Percentiles rank a stretch among this genome's conserved stretches.
phyloP scores from a whole-genome alignment of 345 rosid genomes.

The Populus ilicifolia region DNA sequence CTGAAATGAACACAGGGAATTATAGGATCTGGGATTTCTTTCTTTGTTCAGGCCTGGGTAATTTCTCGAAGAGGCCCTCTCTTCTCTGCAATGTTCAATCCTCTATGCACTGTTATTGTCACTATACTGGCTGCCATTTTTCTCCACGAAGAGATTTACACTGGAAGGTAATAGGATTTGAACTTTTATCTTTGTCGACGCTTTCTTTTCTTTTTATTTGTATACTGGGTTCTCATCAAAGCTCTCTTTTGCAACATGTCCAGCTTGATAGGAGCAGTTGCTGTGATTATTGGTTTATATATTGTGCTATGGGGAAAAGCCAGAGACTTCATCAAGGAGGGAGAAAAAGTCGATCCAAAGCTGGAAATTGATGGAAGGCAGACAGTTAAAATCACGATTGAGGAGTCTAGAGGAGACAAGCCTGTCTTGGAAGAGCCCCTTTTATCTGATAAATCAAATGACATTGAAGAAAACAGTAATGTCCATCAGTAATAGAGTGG shows the following conservation, averaged over 20 bases:
- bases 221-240: neutral
- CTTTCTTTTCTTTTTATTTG: neutral
- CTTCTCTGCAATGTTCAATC: conserved; percentile 22
- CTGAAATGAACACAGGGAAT: conserved; percentile 40
- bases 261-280: conserved; percentile 49
- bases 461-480: neutral
- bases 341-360: conserved; percentile 17
- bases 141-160: conserved; percentile 25
- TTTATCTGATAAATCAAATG: conserved; percentile 28
- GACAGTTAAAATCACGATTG: conserved; percentile 25
- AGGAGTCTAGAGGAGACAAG: conserved; percentile 26
- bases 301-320: conserved; percentile 63
- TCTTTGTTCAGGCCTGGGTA: conserved; percentile 53
- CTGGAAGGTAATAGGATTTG: neutral
- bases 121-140: conserved; percentile 24
- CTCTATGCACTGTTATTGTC: conserved; percentile 23
- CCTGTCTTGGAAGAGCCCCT: conserved; percentile 47
- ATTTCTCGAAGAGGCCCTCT: conserved; percentile 17
- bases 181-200: neutral
- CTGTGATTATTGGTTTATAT: conserved; percentile 25
- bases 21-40: conserved; percentile 46
- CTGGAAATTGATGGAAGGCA: conserved; percentile 17
- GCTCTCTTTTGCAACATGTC: neutral
- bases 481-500: neutral
- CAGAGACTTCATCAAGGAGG: conserved; percentile 33